Percentiles rank a stretch among this genome's conserved stretches.
phyloP scores from a whole-genome alignment of 352 stramenopile genomes.

The Globisporangium viniferum region DNA sequence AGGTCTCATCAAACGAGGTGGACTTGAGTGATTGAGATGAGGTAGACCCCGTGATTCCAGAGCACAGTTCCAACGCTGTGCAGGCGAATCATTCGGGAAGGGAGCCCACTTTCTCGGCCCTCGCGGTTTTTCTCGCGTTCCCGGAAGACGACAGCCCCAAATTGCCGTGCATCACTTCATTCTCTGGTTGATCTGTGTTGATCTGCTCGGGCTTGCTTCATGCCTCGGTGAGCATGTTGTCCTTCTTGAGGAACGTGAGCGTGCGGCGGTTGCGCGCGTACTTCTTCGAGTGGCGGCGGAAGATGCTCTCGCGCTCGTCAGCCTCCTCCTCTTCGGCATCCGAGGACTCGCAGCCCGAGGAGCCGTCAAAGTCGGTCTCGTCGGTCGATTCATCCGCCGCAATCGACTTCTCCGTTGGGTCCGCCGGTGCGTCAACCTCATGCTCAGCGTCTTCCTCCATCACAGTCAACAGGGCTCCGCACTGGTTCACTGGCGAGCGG shows the following conservation, averaged over 20 bases:
- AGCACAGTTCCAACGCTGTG: slow-evolving; percentile 14
- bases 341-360: slow-evolving; percentile 33
- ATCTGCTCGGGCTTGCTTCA: neutral
- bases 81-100: neutral
- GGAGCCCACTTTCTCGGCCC: neutral
- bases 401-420: slow-evolving; percentile 9
- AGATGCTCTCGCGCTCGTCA: slow-evolving; percentile 38
- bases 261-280: slow-evolving; percentile 55
- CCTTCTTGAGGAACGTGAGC: slow-evolving; percentile 54
- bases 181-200: neutral
- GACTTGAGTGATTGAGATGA: neutral
- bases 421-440: slow-evolving; percentile 21
- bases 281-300: slow-evolving; percentile 52
- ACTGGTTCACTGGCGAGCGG: slow-evolving; percentile 56
- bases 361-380: slow-evolving; percentile 24
- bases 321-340: slow-evolving; percentile 35
- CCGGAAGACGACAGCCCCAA: neutral
- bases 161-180: neutral
- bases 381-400: slow-evolving; percentile 32
- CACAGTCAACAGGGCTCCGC: slow-evolving; percentile 55
- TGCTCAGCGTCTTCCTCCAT: slow-evolving; percentile 50
- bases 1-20: neutral
- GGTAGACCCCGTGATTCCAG: neutral
- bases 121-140: neutral
- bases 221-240: slow-evolving; percentile 15